These are phyloP conservation scores for Kandelia obovata DNA, from an alignment of 345 rosid genomes.

Conservation along the genomic window DNA sequence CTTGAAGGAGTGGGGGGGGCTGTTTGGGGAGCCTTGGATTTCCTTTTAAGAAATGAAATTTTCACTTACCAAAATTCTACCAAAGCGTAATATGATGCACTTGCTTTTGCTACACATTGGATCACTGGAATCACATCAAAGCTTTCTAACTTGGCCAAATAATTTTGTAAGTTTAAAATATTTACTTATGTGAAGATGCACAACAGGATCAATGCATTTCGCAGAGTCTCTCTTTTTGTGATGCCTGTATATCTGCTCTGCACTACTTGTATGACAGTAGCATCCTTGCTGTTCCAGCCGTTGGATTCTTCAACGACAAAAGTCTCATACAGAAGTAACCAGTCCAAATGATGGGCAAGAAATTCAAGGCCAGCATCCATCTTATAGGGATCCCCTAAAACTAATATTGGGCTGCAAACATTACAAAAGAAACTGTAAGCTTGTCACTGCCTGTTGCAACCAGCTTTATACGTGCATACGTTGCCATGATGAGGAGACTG, in stretches of 20 bases:
- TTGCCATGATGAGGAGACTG: conserved; percentile 79
- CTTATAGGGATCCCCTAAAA: conserved; percentile 45
- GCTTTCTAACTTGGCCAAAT: no score
- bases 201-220: no score
- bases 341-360: conserved; percentile 33
- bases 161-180: no score
- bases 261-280: conserved; percentile 19
- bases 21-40: no score
- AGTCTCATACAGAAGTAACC: conserved; percentile 24
- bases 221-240: no score
- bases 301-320: conserved; percentile 56
- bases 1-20: no score
- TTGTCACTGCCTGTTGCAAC: conserved; percentile 63
- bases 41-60: no score
- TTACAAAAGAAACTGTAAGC: conserved; percentile 77
- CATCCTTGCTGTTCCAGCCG: conserved; percentile 54
- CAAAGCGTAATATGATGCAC: no score
- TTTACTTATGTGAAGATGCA: no score
- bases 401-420: conserved; percentile 65
- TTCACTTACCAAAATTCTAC: no score
- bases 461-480: conserved; percentile 62
- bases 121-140: no score
- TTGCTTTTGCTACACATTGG: no score
- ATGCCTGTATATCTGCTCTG: neutral
- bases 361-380: conserved; percentile 54